Evolutionary conservation across 176 grass and related monocot genomes (phyloP), one percentile per base, ranked within the genome.

Genomic region (Neostapfia colusana): DNA sequence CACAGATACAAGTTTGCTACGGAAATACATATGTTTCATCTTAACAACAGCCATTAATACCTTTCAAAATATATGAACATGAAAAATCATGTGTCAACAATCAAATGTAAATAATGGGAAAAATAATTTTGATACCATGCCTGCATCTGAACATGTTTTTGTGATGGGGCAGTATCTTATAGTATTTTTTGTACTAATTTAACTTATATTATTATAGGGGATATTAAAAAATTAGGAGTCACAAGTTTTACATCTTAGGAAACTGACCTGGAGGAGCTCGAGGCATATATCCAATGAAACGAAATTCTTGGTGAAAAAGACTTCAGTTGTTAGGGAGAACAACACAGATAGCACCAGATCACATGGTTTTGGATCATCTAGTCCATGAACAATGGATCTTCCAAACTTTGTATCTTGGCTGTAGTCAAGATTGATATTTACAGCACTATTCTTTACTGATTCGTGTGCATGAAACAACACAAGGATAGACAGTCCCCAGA

Each of bases 241-340:
- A 24, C 45, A 78, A 78, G 82, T 63, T 78, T 37, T 45, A 56
- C 42, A 42, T 11, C 35, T 43, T 63, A 34, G 26, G 15, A 56
- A 79, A 58, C 83, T 89, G 85, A 93, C 94, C 94, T 98, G 91
- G 63, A 94, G 66, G 60, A 98, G 88, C 76, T 98, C 87, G 49
- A 69, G 69, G 80, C 91, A 98, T 53, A 86, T 81, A 69, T 88
- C 85, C 39, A 83, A 51, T 62, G 87, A 85, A 84, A 94, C 46
- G 45, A 90, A 92, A 72, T 82, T 81, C 61, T 86, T 78, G 27
- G 54, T 86, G 76, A 98, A 98, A 82, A 98, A 98, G 5, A 82
- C 65, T 80, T 94, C 82, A 59, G 88, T 85, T 61, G 91, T 88
- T 74, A 94, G 84, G 58, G 91, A 90, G 14, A 82, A 72, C 44